A percentile compares a stretch with the other conserved stretches of the same genome.
Evolutionary conservation across 768 basidiomycete genomes (phyloP).

Genomic region (Russula earlei): DNA sequence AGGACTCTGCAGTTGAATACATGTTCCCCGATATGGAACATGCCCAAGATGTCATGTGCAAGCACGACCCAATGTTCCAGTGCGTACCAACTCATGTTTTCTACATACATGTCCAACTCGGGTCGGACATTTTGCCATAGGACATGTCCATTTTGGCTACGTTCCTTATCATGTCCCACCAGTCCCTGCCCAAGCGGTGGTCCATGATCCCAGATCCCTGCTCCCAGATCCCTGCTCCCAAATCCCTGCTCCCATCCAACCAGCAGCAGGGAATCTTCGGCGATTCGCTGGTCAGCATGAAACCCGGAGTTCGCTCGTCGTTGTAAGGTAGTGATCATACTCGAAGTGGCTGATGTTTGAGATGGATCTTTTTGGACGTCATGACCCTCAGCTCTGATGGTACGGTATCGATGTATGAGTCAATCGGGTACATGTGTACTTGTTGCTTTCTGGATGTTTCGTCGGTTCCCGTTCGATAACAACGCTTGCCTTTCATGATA

Average conservation of each 20-base stretch:
- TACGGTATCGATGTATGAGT: too few relatives aligned
- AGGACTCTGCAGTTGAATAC: neutral
- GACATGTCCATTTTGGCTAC: neutral
- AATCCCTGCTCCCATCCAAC: neutral
- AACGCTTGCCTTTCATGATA: too few relatives aligned
- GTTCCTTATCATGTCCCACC: neutral
- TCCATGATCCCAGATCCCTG: neutral
- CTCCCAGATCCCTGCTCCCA: too few relatives aligned
- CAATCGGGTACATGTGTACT: too few relatives aligned
- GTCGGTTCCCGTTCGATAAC: too few relatives aligned
- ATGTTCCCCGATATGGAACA: neutral
- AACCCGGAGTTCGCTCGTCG: neutral
- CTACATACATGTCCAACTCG: neutral
- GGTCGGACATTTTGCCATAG: neutral
- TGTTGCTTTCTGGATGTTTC: too few relatives aligned
- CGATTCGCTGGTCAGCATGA: neutral
- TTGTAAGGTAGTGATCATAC: neutral
- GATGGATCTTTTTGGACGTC: too few relatives aligned
- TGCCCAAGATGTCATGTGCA: neutral
- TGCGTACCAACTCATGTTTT: neutral
- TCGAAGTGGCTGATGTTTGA: neutral
- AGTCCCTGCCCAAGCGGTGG: neutral
- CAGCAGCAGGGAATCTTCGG: neutral
- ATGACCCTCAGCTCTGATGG: too few relatives aligned
- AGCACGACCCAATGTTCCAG: neutral